Evolutionary conservation across 2,329 filamentous ascomycete species (phyloP).

Genomic region (Trichoderma atrobrunneum): DNA sequence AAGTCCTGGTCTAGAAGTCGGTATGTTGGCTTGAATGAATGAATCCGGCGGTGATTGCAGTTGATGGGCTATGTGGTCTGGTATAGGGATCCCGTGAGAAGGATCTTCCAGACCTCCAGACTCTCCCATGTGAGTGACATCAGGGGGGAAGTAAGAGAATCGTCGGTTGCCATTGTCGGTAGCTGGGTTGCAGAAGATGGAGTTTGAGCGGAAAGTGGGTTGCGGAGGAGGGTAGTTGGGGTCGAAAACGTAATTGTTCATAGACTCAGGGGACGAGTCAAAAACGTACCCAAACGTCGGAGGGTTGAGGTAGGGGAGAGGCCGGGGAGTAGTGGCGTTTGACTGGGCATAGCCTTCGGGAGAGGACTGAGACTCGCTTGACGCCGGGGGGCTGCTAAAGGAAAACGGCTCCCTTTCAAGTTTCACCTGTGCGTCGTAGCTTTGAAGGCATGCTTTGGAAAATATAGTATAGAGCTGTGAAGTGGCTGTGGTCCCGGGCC

Average conservation of each 20-base stretch:
- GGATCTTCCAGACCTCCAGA: conserved; percentile 34
- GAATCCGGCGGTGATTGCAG: conserved; percentile 47
- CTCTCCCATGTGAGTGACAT: conserved; percentile 40
- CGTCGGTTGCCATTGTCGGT: conserved; percentile 54
- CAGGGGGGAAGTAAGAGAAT: conserved; percentile 64
- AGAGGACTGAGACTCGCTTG: conserved; percentile 32
- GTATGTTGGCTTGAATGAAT: conserved; percentile 31
- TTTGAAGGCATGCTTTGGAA: conserved; percentile 79
- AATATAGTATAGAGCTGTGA: conserved; percentile 84
- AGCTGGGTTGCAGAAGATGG: conserved; percentile 61
- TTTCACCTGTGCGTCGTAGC: conserved; percentile 63
- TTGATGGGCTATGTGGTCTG: conserved; percentile 33
- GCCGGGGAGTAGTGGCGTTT: conserved; percentile 32
- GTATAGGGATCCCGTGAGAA: conserved; percentile 31
- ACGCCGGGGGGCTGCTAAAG: conserved; percentile 36
- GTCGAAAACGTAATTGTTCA: conserved; percentile 46
- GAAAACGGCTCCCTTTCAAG: conserved; percentile 29
- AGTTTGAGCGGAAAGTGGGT: conserved; percentile 62
- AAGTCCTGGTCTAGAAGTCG: conserved; percentile 33
- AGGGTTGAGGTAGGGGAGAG: conserved; percentile 43
- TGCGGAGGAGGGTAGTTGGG: conserved; percentile 43
- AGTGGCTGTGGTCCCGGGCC: conserved; percentile 86
- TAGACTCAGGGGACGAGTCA: conserved; percentile 53
- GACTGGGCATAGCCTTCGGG: conserved; percentile 30
- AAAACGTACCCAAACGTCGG: conserved; percentile 60